Percentiles rank a stretch among this genome's conserved stretches.
Conservation (phyloP, 225 moss, liverwort and hornwort species). For the Neckera pumila region DNA sequence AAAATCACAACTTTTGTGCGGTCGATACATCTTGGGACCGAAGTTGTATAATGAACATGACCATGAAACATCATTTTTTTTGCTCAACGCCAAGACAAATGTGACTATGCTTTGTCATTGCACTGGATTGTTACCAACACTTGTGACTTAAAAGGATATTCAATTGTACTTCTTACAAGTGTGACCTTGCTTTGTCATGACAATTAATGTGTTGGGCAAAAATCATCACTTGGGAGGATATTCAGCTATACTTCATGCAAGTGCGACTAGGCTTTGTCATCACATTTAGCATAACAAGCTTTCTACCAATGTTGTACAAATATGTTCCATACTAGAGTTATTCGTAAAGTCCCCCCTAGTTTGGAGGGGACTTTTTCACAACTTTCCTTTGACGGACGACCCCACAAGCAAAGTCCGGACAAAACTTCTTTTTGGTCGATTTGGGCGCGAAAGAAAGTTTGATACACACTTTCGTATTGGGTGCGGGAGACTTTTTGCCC, state of each 20-base stretch:
- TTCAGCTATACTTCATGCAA: background rate
- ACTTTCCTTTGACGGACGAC: no score
- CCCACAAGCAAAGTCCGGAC: no score
- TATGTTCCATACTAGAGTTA: background rate
- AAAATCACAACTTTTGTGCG: rapidly evolving
- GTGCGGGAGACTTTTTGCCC: no score
- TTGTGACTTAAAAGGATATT: background rate
- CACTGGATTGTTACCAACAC: background rate
- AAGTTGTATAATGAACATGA: no score
- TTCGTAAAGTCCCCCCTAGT: no score
- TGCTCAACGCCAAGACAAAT: background rate
- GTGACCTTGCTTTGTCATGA: rapidly evolving
- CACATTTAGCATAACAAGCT: rapidly evolving
- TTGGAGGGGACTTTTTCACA: no score
- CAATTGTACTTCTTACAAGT: background rate
- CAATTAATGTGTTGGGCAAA: background rate
- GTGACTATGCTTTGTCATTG: rapidly evolving
- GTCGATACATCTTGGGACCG: rapidly evolving
- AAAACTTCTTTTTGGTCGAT: no score
- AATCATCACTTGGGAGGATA: background rate
- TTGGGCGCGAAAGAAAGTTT: no score
- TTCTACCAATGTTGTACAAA: background rate
- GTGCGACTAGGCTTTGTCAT: background rate
- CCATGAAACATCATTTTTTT: background rate
- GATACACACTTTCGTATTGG: no score